These are phyloP conservation scores for Calonectria leucothoes DNA, from an alignment of 2,329 filamentous ascomycete genomes.

Conservation along the genomic window DNA sequence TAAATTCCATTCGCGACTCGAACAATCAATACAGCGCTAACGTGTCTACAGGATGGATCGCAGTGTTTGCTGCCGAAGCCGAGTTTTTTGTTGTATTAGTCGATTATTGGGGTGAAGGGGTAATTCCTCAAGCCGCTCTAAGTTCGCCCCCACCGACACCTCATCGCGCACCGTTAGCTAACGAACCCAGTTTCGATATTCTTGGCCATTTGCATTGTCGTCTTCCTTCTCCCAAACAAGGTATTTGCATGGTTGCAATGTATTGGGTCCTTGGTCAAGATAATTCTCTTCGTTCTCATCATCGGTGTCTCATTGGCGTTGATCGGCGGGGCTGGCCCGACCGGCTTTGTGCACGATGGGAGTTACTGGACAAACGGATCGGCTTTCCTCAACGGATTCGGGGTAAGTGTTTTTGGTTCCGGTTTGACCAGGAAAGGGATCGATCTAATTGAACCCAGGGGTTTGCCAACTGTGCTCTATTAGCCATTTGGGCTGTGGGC, in stretches of 20 bases:
- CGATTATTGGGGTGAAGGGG: slow-evolving; percentile 10
- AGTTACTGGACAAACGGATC: slow-evolving; percentile 3
- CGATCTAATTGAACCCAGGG: slow-evolving; percentile 17
- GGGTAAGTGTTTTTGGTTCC: not conserved
- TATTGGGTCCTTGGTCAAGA: slow-evolving; percentile 19
- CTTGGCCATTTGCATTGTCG: slow-evolving; percentile 4
- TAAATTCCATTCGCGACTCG: not conserved
- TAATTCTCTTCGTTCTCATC: slow-evolving; percentile 16
- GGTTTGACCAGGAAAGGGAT: not conserved
- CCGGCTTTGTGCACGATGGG: slow-evolving; percentile 7
- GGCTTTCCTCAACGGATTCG: slow-evolving; percentile 17
- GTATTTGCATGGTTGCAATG: slow-evolving; percentile 18
- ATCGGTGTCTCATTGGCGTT: slow-evolving; percentile 11
- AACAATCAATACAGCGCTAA: not conserved
- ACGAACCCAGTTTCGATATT: slow-evolving; percentile 13
- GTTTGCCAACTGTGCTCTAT: slow-evolving; percentile 31
- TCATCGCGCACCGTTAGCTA: not conserved
- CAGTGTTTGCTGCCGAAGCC: slow-evolving; percentile 18
- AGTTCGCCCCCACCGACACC: not conserved
- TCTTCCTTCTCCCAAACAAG: slow-evolving; percentile 16
- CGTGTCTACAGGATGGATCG: slow-evolving; percentile 3
- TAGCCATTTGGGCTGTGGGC: slow-evolving; percentile 35
- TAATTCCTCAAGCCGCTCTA: slow-evolving; percentile 9
- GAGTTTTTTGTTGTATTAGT: slow-evolving; percentile 20
- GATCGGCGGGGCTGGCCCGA: slow-evolving; percentile 13